Conservation (phyloP, 768 basidiomycete species). For the Suillus discolor region DNA sequence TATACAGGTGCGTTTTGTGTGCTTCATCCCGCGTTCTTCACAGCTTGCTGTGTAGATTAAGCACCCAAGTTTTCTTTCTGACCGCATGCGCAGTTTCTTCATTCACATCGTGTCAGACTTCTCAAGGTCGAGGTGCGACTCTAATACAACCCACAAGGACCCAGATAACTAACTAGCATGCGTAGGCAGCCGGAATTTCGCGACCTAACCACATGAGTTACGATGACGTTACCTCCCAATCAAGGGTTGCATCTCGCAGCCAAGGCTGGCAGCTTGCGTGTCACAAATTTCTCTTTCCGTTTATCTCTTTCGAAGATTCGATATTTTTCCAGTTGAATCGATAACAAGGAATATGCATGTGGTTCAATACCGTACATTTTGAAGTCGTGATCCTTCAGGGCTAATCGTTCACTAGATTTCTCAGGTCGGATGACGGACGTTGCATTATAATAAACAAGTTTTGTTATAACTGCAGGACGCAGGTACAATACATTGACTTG, state of each 20-base stretch:
- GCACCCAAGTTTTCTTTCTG: not conserved
- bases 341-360: not conserved
- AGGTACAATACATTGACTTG: not conserved
- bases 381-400: not conserved
- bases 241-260: not conserved
- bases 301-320: not conserved
- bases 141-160: not conserved
- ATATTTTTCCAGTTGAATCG: not conserved
- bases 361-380: not conserved
- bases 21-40: not conserved
- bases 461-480: not conserved
- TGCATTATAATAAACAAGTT: not conserved
- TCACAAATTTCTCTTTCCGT: not conserved
- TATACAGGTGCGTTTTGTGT: not conserved
- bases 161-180: not conserved
- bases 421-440: not conserved
- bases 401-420: not conserved
- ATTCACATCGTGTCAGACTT: not conserved
- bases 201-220: not conserved
- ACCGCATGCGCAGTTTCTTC: not conserved
- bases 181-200: not conserved
- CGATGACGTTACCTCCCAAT: not conserved
- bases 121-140: not conserved
- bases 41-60: not conserved
- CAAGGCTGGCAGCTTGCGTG: not conserved